Evolutionary conservation across 768 basidiomycete genomes (phyloP).

Genomic region (Chlorophyllum brunneum): DNA sequence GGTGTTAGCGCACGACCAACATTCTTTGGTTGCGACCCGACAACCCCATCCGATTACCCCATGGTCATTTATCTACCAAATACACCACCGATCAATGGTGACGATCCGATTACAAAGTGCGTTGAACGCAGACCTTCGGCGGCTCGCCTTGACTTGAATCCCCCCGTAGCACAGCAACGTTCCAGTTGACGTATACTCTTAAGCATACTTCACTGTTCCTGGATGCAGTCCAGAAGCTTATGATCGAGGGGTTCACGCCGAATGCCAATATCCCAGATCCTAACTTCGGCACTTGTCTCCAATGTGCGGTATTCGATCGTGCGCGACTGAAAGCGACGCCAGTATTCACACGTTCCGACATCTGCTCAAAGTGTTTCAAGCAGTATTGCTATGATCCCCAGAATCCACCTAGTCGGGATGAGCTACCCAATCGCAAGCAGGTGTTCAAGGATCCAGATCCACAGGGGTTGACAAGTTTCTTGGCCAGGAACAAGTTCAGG

Average conservation of each 20-base stretch:
- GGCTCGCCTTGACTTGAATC: background rate
- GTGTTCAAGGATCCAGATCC: constrained; percentile 55
- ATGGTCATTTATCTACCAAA: constrained; percentile 75
- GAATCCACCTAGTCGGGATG: constrained; percentile 36
- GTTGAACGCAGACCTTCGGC: constrained; percentile 13
- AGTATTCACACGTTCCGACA: constrained; percentile 32
- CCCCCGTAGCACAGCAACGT: constrained; percentile 46
- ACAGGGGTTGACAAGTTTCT: constrained; percentile 40
- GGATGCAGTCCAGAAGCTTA: constrained; percentile 54
- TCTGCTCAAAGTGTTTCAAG: constrained; percentile 43
- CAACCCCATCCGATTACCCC: constrained; percentile 53
- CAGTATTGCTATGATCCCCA: constrained; percentile 53
- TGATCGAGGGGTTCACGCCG: constrained; percentile 56
- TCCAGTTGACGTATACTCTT: constrained; percentile 55
- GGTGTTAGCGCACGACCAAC: constrained; percentile 68
- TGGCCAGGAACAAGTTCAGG: constrained; percentile 39
- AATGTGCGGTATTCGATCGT: constrained; percentile 59
- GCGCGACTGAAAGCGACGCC: constrained; percentile 38
- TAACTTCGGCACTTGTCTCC: constrained; percentile 62
- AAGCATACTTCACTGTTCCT: constrained; percentile 55
- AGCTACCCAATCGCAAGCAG: constrained; percentile 42
- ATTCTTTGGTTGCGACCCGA: constrained; percentile 76
- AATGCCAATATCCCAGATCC: constrained; percentile 58
- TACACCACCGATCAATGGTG: constrained; percentile 63
- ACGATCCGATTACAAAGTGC: constrained; percentile 64